phyloP scores from a whole-genome alignment of 164 flowering plant species.

The Macadamia integrifolia region DNA sequence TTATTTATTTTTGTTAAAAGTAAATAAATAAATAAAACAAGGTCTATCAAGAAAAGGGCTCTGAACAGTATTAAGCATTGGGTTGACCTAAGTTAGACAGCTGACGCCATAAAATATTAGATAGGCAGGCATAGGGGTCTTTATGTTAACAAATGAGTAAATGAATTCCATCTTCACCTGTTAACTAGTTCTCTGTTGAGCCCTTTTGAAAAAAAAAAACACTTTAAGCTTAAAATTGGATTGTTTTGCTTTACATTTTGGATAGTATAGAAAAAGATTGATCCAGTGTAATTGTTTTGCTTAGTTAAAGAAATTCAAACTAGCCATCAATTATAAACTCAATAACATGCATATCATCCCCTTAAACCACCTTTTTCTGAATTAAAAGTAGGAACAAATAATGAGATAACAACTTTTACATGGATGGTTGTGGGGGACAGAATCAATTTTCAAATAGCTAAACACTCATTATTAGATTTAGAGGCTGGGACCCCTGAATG shows the following conservation, averaged over 20 bases:
- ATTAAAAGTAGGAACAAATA: conserved; percentile 17
- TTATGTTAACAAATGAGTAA: too few relatives aligned
- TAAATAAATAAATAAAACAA: too few relatives aligned
- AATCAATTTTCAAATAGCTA: conserved; percentile 38
- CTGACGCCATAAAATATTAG: too few relatives aligned
- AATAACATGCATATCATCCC: not conserved
- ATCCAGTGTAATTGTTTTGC: not conserved
- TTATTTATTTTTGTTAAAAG: too few relatives aligned
- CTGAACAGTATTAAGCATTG: too few relatives aligned
- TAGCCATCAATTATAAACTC: conserved; percentile 8
- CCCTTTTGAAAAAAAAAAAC: too few relatives aligned
- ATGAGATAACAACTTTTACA: conserved; percentile 33
- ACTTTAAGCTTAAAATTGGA: not conserved
- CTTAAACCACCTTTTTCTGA: conserved; percentile 2
- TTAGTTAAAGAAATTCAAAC: not conserved
- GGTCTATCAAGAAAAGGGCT: too few relatives aligned
- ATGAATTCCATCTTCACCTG: too few relatives aligned
- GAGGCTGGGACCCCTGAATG: conserved; percentile 24
- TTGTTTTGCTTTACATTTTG: not conserved
- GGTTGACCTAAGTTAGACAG: too few relatives aligned
- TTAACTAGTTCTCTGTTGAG: not conserved
- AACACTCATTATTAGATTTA: conserved; percentile 26
- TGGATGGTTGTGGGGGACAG: conserved; percentile 46
- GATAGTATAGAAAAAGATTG: not conserved
- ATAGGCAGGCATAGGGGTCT: too few relatives aligned